Evolutionary conservation across 2,329 filamentous ascomycete species (phyloP).

Genomic region (Pyricularia grisea): DNA sequence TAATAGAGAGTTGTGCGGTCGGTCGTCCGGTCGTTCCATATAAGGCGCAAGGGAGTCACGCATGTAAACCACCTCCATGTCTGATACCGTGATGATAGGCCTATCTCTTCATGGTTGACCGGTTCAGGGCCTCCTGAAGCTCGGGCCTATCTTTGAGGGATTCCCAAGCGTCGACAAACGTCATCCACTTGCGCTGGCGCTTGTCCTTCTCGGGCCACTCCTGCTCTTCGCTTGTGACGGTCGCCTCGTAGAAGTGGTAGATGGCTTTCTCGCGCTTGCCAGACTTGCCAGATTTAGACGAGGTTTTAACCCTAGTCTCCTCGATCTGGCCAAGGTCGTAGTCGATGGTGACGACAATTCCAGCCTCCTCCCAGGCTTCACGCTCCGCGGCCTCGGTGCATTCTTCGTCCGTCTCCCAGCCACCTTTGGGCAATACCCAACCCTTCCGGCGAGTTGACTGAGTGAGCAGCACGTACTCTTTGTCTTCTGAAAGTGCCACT

Average conservation of each 20-base stretch:
- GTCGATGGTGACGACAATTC: constrained; percentile 76
- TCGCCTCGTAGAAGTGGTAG: constrained; percentile 80
- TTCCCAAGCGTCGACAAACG: constrained; percentile 70
- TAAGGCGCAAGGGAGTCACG: not conserved
- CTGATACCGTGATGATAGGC: not conserved
- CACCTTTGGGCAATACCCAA: constrained; percentile 96
- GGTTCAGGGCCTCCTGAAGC: constrained; percentile 75
- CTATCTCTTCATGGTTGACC: constrained; percentile 59
- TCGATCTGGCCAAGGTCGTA: constrained; percentile 79
- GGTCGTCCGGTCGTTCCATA: not conserved
- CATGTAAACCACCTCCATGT: not conserved
- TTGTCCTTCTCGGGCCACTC: constrained; percentile 95
- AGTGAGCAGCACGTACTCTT: constrained; percentile 82
- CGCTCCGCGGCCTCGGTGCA: constrained; percentile 76
- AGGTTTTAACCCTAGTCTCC: constrained; percentile 75
- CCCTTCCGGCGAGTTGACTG: constrained; percentile 84
- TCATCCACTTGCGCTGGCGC: constrained; percentile 83
- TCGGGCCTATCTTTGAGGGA: constrained; percentile 73
- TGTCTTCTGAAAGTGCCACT: constrained; percentile 80
- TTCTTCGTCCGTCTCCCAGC: constrained; percentile 92
- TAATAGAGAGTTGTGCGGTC: not conserved
- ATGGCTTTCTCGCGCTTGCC: constrained; percentile 52
- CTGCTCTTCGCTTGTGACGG: constrained; percentile 74
- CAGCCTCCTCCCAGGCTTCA: constrained; percentile 97
- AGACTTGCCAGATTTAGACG: constrained; percentile 27